A percentile compares a stretch with the other conserved stretches of the same genome.
Evolutionary conservation across 1,284 basidiomycete species (phyloP).

Genomic region (Trichosporon ovoides): DNA sequence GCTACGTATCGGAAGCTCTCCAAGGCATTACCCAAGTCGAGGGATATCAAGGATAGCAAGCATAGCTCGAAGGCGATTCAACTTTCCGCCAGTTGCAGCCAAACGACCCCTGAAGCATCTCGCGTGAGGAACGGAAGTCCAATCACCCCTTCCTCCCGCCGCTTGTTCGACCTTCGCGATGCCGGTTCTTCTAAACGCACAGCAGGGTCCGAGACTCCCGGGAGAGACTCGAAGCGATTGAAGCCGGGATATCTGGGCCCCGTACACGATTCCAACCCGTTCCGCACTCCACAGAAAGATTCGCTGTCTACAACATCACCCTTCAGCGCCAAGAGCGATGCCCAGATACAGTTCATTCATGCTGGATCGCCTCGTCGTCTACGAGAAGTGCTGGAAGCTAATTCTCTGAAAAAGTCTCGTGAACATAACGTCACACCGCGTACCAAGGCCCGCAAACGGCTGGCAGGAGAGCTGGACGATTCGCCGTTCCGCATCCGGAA

Average conservation of each 20-base stretch:
- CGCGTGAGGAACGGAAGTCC: background rate
- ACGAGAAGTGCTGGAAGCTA: conserved; percentile 37
- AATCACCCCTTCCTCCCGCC: background rate
- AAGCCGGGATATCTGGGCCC: conserved; percentile 31
- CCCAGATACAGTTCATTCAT: conserved; percentile 39
- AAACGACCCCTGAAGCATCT: background rate
- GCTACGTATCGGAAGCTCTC: conserved; percentile 71
- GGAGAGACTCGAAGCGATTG: background rate
- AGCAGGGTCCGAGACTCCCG: background rate
- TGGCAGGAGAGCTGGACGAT: conserved; percentile 45
- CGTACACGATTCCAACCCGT: conserved; percentile 42
- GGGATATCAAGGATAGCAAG: background rate
- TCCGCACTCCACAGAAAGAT: conserved; percentile 25
- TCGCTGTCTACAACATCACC: background rate
- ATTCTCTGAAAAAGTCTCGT: conserved; percentile 22
- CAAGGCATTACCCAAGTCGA: conserved; percentile 52
- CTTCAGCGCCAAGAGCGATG: background rate
- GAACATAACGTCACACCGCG: conserved; percentile 38
- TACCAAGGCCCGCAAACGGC: conserved; percentile 41
- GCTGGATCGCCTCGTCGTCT: conserved; percentile 39
- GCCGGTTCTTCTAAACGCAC: background rate
- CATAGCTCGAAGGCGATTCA: background rate
- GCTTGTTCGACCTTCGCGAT: background rate
- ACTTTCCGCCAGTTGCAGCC: background rate
- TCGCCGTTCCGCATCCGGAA: conserved; percentile 35